Base-by-base conservation (phyloP, 768 basidiomycete species). In the Panus rudis region DNA sequence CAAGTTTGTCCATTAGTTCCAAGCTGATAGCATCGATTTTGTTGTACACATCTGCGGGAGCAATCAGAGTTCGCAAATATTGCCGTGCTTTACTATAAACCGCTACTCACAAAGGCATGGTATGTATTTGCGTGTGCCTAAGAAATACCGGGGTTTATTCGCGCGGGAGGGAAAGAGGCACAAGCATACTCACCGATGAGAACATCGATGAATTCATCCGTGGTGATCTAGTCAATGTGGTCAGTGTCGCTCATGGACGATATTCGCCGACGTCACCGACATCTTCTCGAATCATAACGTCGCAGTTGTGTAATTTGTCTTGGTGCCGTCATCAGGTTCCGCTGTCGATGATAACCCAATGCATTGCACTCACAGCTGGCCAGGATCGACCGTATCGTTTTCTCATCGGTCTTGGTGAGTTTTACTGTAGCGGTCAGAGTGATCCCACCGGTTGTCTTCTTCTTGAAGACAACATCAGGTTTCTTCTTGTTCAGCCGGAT, bases 271-370 rank as follows among this genome's bases (percentile, higher is more conserved):
- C n/a, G 33, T 6, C 23, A 63, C 73, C 53, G 54, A 96, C 92
- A 65, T 99, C 94, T 71, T 99, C 93, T 58, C 96, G 76, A 54
- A 99, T 91, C 92, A 98, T 94, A 7, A 98, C 84, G 63, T 99
- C 94, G 58, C 92, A 94, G 56, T 94, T 89, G 57, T 91, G 90
- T 22, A 92, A 64, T 63, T 90, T 92, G 61, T 91, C 87, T 90
- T 49, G n/a, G n/a, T n/a, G n/a, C n/a, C n/a, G n/a, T n/a, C n/a
- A n/a, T 4, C 32, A 55, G 24, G 35, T 25, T 19, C 13, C 24
- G 37, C 14, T 3, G 10, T 10, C 7, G 22, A n/a, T n/a, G n/a
- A n/a, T n/a, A n/a, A n/a, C n/a, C n/a, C n/a, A n/a, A n/a, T n/a
- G 30, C 10, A 39, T 7, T n/a, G 38, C 22, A 67, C 77, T 48